Base-by-base conservation (phyloP, 1,139 yeast species). In the Pichia terricola region DNA sequence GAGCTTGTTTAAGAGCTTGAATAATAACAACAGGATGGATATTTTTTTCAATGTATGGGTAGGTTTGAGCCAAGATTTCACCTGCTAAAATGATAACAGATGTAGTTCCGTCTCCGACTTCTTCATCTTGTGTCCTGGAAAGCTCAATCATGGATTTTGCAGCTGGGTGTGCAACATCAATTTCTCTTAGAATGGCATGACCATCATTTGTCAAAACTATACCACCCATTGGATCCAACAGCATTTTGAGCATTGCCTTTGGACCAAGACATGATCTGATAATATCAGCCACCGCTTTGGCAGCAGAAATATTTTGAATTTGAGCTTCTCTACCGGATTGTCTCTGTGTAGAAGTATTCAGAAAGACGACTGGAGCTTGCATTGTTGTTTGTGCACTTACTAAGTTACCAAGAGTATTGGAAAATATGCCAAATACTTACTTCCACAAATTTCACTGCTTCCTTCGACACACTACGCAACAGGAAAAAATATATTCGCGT, bases 221-320 rank as follows among this genome's bases (percentile, higher is more conserved):
- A 35, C 98, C 98, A 32, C 99, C 99, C 91, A 91, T 89, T 44
- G 98, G 98, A 63, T 94, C 99, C 53, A 94, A 72, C 47, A 94
- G 72, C 98, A 94, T 91, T 69, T 94, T 94, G 52, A 91, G 76
- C 98, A 91, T 91, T 39, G 98, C 98, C 65, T 89, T 89, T 43
- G 99, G 99, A n/a, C 99, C 99, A 49, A 91, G 73, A 73, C 98
- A 94, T 31, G 98, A 91, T 64, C 98, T 77, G 57, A 94, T 88
- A 59, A 94, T 89, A 64, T 91, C 97, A 0, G 96, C 94, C 40
- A 89, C 96, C 43, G 98, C 96, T 64, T 94, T 94, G 30, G 99
- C 99, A 2, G 99, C 98, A 7, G 96, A 87, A 66, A 94, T 91
- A 61, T 94, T 94, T 50, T 96, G 86, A 49, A 86, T 75, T 68